Conservation (phyloP, 1,284 basidiomycete genomes). For the Singerocomus inundabilis region DNA sequence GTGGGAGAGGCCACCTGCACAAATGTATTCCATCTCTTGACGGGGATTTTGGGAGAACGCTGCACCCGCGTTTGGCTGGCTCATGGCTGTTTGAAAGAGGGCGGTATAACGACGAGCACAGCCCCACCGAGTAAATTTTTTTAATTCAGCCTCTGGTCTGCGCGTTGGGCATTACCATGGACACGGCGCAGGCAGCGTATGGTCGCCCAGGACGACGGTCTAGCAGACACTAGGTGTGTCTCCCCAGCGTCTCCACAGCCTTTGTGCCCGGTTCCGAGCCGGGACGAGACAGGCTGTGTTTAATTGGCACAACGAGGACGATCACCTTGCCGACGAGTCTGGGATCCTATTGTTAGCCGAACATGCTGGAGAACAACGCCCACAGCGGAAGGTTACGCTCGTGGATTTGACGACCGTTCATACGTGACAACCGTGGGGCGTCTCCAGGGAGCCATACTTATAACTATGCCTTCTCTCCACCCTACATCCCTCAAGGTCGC, state of each 20-base stretch:
- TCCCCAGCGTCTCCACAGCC: conserved; percentile 3
- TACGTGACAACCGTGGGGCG: conserved; percentile 39
- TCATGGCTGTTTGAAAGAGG: conserved; percentile 23
- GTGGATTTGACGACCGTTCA: conserved; percentile 38
- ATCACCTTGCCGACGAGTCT: conserved; percentile 36
- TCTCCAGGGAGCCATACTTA: conserved; percentile 34
- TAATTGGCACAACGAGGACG: conserved; percentile 15
- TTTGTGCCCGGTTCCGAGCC: conserved; percentile 18
- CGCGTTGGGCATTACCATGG: conserved; percentile 14
- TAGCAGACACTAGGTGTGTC: not conserved
- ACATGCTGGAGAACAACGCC: conserved; percentile 34
- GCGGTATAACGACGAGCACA: conserved; percentile 4
- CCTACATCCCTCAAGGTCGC: conserved; percentile 39
- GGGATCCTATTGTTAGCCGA: conserved; percentile 36
- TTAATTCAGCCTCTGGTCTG: too few relatives aligned
- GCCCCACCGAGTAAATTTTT: too few relatives aligned
- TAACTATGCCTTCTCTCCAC: conserved; percentile 26
- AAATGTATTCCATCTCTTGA: conserved; percentile 87
- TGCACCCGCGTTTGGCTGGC: conserved; percentile 22
- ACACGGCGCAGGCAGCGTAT: conserved; percentile 12
- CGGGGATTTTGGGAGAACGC: conserved; percentile 40
- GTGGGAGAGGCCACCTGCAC: conserved; percentile 66
- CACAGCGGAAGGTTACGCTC: conserved; percentile 42
- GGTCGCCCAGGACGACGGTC: conserved; percentile 13
- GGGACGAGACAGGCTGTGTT: conserved; percentile 25